Conservation (phyloP, 1,139 yeast genomes). For the Pichia sp. region DNA sequence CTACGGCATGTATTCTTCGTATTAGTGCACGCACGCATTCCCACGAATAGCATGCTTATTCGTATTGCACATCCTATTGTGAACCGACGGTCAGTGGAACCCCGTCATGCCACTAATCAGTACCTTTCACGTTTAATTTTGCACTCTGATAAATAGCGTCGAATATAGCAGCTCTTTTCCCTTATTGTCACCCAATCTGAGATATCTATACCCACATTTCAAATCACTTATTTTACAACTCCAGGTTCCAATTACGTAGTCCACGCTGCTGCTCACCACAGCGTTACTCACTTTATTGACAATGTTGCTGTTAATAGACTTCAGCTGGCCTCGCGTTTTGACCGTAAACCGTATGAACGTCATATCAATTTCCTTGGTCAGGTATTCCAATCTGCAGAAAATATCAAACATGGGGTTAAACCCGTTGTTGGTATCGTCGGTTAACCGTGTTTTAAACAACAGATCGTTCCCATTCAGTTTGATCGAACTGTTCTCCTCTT, state of each 20-base stretch:
- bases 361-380: constrained; percentile 32
- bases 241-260: constrained; percentile 46
- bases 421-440: constrained; percentile 41
- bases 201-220: constrained; percentile 71
- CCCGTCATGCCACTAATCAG: too few relatives aligned
- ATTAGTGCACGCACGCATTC: too few relatives aligned
- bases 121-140: background rate
- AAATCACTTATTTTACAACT: constrained; percentile 49
- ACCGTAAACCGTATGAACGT: constrained; percentile 47
- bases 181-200: constrained; percentile 62
- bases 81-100: too few relatives aligned
- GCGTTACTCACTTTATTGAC: constrained; percentile 39
- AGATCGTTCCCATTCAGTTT: background rate
- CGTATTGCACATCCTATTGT: too few relatives aligned
- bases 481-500: background rate
- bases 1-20: too few relatives aligned
- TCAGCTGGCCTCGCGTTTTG: constrained; percentile 16
- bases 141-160: constrained; percentile 53
- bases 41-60: too few relatives aligned
- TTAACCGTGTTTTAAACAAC: background rate
- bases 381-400: constrained; percentile 36
- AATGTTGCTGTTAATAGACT: constrained; percentile 29
- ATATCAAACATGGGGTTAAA: constrained; percentile 82
- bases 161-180: constrained; percentile 84
- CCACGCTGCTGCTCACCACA: constrained; percentile 21